A percentile compares a stretch with the other conserved stretches of the same genome.
Conservation (phyloP, 495 filamentous ascomycete species). For the Halenospora varia region DNA sequence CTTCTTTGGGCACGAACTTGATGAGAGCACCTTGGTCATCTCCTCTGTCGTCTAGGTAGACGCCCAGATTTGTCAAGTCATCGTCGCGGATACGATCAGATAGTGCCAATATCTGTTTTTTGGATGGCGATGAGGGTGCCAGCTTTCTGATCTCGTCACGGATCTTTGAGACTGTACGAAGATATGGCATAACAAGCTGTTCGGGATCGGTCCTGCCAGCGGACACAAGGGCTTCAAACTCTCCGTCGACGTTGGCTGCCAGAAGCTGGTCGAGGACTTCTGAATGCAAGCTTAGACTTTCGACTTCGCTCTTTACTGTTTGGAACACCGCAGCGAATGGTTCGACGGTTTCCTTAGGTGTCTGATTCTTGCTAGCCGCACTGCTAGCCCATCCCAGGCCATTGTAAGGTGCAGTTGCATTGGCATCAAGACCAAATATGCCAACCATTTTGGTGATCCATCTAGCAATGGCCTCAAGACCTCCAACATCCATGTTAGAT, state of each 20-base stretch:
- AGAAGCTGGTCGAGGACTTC: slow-evolving; percentile 27
- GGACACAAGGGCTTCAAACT: slow-evolving; percentile 37
- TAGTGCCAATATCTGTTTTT: slow-evolving; percentile 59
- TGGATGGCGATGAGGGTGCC: slow-evolving; percentile 50
- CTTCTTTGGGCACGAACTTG: slow-evolving; percentile 69
- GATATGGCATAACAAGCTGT: slow-evolving; percentile 55
- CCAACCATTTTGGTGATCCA: slow-evolving; percentile 84
- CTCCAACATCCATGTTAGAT: slow-evolving; percentile 44
- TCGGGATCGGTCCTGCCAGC: slow-evolving; percentile 39
- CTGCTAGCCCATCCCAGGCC: slow-evolving; percentile 81
- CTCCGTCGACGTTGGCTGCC: slow-evolving; percentile 28
- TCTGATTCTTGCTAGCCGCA: slow-evolving; percentile 45
- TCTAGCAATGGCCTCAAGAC: slow-evolving; percentile 57
- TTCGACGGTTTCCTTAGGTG: slow-evolving; percentile 39
- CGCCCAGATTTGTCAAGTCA: slow-evolving; percentile 71
- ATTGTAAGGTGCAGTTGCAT: slow-evolving; percentile 50
- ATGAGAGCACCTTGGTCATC: slow-evolving; percentile 67
- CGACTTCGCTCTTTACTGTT: slow-evolving; percentile 34
- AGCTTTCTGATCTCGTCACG: slow-evolving; percentile 63
- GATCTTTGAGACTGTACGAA: slow-evolving; percentile 59
- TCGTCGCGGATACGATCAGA: slow-evolving; percentile 78
- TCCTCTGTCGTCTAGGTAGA: slow-evolving; percentile 81
- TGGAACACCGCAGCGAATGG: slow-evolving; percentile 39
- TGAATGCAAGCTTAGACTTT: slow-evolving; percentile 28
- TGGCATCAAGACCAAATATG: slow-evolving; percentile 81